Evolutionary conservation across 140 eudicot genomes (phyloP).

Genomic region (Flaveria floridana): DNA sequence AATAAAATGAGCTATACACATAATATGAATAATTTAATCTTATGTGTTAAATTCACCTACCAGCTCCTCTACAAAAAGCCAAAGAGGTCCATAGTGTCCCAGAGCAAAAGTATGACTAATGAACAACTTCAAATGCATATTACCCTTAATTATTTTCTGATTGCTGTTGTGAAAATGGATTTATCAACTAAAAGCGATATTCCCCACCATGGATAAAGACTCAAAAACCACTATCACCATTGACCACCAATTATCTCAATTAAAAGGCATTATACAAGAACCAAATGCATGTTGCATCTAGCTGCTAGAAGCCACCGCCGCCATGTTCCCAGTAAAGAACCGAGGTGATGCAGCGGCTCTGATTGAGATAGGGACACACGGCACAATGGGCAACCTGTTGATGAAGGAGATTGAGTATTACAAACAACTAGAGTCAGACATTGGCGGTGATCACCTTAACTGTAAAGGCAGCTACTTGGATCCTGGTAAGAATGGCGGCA

Average conservation of each 20-base stretch:
- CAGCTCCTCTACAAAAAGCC: neutral
- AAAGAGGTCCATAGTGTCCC: conserved; percentile 13
- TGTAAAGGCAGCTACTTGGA: conserved; percentile 10
- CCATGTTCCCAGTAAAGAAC: conserved; percentile 38
- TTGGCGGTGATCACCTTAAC: conserved; percentile 17
- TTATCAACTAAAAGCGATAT: conserved; percentile 35
- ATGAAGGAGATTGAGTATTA: conserved; percentile 75
- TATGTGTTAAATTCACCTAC: neutral
- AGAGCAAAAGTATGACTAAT: conserved; percentile 12
- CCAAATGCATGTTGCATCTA: conserved; percentile 22
- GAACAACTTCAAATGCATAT: conserved; percentile 20
- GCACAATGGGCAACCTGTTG: conserved; percentile 73
- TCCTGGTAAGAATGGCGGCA: conserved; percentile 18
- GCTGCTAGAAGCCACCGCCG: conserved; percentile 11
- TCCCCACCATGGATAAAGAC: conserved; percentile 34
- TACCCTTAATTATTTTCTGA: conserved; percentile 11
- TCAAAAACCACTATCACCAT: conserved; percentile 21
- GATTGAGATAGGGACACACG: conserved; percentile 62
- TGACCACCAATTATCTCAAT: conserved; percentile 13
- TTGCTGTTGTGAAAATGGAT: conserved; percentile 24
- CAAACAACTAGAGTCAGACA: conserved; percentile 36
- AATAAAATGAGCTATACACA: too few relatives aligned
- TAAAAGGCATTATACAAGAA: conserved; percentile 4
- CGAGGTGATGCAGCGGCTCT: conserved; percentile 37
- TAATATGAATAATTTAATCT: too few relatives aligned